Base-by-base conservation (phyloP, 306 rosid genomes). In the Datisca glomerata region DNA sequence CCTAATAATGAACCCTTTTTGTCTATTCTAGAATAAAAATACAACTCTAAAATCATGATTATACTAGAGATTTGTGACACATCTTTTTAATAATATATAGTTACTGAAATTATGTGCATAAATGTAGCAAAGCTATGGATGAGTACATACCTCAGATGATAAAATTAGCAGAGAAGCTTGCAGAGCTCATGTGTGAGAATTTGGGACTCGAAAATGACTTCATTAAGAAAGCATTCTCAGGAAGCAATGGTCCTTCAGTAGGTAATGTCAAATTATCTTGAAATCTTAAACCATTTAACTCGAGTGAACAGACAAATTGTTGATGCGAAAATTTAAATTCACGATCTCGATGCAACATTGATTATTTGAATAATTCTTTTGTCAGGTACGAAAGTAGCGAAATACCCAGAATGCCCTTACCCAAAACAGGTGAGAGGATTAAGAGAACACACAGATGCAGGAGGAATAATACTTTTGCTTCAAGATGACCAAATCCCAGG, bases 321-420 rank as follows among this genome's bases (percentile, higher is more conserved):
- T n/a, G n/a, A n/a, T n/a, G n/a, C n/a, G n/a, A n/a, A n/a, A n/a
- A n/a, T n/a, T n/a, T n/a, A n/a, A n/a, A n/a, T n/a, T n/a, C n/a
- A n/a, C n/a, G n/a, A n/a, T n/a, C n/a, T n/a, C n/a, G n/a, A n/a
- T n/a, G n/a, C n/a, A n/a, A n/a, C n/a, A n/a, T n/a, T n/a, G n/a
- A n/a, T n/a, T n/a, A n/a, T n/a, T n/a, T n/a, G n/a, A n/a, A n/a
- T n/a, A n/a, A n/a, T n/a, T n/a, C n/a, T n/a, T n/a, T n/a, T n/a
- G n/a, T n/a, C n/a, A n/a, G n/a, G n/a, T n/a, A 86, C 94, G 28
- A 86, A 86, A 60, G 96, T 86, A 41, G 96, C 96, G 0, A 81
- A 65, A 36, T 86, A 86, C 56, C 92, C 96, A 10, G 43, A 75
- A 13, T 76, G 80, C 49, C 80, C 81, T 15, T 54, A 49, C 0